Evolutionary conservation across 306 rosid species (phyloP).

Genomic region (Fragaria iinumae): DNA sequence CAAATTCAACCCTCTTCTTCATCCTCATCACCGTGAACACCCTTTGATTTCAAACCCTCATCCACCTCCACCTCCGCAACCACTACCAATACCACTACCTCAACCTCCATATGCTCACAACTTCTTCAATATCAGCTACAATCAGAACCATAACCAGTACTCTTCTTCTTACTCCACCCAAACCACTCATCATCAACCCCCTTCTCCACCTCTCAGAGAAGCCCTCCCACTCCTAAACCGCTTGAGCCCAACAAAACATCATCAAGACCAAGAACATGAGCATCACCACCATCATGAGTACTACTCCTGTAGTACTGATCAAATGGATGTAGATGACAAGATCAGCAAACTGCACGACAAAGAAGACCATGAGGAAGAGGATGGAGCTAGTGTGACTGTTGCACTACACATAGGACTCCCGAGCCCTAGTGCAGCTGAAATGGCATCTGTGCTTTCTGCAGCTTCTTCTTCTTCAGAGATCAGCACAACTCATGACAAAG

Average conservation of each 20-base stretch:
- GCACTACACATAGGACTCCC: conserved; percentile 98
- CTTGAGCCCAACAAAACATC: conserved; percentile 45
- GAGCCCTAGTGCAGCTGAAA: conserved; percentile 89
- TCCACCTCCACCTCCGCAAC: conserved; percentile 9
- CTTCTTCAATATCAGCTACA: conserved; percentile 20
- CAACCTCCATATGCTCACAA: conserved; percentile 18
- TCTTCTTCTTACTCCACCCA: conserved; percentile 22
- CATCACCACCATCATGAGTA: background rate
- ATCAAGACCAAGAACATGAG: background rate
- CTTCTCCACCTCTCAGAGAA: conserved; percentile 81
- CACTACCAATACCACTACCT: background rate
- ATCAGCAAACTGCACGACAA: background rate
- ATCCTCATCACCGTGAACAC: conserved; percentile 7
- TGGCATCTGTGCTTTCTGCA: conserved; percentile 59
- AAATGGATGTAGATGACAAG: conserved; percentile 44
- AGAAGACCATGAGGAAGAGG: conserved; percentile 21
- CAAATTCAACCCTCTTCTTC: conserved; percentile 45
- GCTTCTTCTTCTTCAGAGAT: conserved; percentile 44
- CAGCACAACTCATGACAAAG: conserved; percentile 17
- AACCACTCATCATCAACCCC: conserved; percentile 26
- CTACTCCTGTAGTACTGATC: conserved; percentile 15
- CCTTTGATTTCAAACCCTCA: conserved; percentile 16
- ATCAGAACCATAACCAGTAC: conserved; percentile 3
- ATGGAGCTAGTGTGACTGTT: conserved; percentile 50
- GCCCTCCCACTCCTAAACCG: conserved; percentile 69